phyloP scores from a whole-genome alignment of 768 basidiomycete genomes.

The Rhizopogon salebrosus region DNA sequence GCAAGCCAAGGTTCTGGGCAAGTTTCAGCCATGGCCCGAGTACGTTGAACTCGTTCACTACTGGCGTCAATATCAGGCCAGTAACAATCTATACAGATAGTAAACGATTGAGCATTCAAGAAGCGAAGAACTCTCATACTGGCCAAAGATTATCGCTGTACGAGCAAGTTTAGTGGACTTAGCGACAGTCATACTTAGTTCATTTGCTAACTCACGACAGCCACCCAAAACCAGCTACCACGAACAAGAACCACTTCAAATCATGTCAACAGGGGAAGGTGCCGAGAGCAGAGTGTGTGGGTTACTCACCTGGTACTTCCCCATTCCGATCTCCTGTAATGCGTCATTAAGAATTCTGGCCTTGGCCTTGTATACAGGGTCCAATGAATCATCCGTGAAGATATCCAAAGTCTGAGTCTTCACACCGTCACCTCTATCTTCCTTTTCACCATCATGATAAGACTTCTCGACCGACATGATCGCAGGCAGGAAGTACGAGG shows the following conservation, averaged over 20 bases:
- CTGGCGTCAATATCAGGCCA: slow-evolving; percentile 58
- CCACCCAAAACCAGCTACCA: slow-evolving; percentile 73
- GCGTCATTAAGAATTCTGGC: slow-evolving; percentile 53
- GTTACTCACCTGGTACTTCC: slow-evolving; percentile 53
- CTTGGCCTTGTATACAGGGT: slow-evolving; percentile 57
- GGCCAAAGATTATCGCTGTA: slow-evolving; percentile 70
- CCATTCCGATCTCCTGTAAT: slow-evolving; percentile 66
- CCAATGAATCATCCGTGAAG: slow-evolving; percentile 29
- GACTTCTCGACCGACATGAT: slow-evolving; percentile 16
- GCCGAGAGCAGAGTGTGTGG: neutral
- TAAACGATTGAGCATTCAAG: neutral
- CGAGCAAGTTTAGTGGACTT: neutral
- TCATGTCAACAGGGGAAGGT: neutral
- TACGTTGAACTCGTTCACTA: slow-evolving; percentile 61
- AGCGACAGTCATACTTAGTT: neutral
- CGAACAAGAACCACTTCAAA: slow-evolving; percentile 55
- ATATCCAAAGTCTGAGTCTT: slow-evolving; percentile 17
- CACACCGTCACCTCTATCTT: neutral
- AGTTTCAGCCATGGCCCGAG: slow-evolving; percentile 60
- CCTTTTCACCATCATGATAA: slow-evolving; percentile 5
- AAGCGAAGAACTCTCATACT: slow-evolving; percentile 31
- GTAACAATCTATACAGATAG: slow-evolving; percentile 47
- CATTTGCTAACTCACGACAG: slow-evolving; percentile 50
- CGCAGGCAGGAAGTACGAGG: neutral
- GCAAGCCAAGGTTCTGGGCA: slow-evolving; percentile 65